Conservation (phyloP, 192 early-diverging fungal species). For the Spizellomyces punctatus region DNA sequence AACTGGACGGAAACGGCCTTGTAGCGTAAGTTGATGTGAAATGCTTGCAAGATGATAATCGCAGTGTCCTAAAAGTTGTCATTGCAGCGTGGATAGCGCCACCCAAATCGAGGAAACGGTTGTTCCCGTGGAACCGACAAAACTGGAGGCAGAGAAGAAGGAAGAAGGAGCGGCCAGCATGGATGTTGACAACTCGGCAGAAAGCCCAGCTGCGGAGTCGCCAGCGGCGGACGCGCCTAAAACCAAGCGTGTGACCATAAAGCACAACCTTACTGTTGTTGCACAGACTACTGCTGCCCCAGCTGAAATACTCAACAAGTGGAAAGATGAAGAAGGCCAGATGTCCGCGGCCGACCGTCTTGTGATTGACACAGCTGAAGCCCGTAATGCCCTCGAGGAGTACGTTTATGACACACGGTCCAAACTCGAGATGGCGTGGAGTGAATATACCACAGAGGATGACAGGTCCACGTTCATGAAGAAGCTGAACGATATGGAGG, state of each 20-base stretch:
- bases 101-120: slow-evolving; percentile 84
- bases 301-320: slow-evolving; percentile 57
- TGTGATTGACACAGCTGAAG: slow-evolving; percentile 89
- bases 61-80: slow-evolving; percentile 53
- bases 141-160: slow-evolving; percentile 41
- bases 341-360: slow-evolving; percentile 86
- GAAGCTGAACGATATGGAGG: slow-evolving; percentile 80
- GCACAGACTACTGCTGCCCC: slow-evolving; percentile 65
- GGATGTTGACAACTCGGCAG: slow-evolving; percentile 25
- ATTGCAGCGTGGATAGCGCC: slow-evolving; percentile 70
- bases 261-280: slow-evolving; percentile 78
- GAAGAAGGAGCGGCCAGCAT: slow-evolving; percentile 51
- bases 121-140: slow-evolving; percentile 72
- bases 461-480: slow-evolving; percentile 71
- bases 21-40: slow-evolving; percentile 1
- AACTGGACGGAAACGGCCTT: slow-evolving; percentile 76
- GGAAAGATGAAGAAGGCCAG: slow-evolving; percentile 79
- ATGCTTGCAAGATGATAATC: not conserved
- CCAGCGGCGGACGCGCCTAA: slow-evolving; percentile 67
- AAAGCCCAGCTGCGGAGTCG: slow-evolving; percentile 20
- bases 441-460: slow-evolving; percentile 72
- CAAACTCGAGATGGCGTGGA: slow-evolving; percentile 79
- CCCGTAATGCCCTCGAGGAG: slow-evolving; percentile 95
- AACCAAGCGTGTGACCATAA: slow-evolving; percentile 90
- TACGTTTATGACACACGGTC: slow-evolving; percentile 94